phyloP scores from a whole-genome alignment of 768 basidiomycete species.

The Naematelia encephala region DNA sequence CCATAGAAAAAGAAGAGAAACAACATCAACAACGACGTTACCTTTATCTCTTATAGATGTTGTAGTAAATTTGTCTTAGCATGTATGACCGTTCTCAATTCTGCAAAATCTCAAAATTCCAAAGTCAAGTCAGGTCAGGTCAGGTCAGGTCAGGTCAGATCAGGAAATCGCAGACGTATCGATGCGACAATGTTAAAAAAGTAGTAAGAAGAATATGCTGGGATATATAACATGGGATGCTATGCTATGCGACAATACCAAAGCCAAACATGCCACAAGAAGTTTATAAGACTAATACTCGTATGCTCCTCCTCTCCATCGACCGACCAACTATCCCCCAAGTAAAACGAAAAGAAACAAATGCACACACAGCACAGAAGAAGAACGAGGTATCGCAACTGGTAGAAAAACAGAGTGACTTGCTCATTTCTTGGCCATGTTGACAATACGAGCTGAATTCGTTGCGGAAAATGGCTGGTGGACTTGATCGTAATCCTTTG shows the following conservation, averaged over 20 bases:
- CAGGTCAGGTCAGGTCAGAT: too few relatives aligned
- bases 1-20: too few relatives aligned
- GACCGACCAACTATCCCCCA: background rate
- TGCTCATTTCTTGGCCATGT: conserved; percentile 11
- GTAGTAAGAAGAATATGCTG: background rate
- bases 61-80: too few relatives aligned
- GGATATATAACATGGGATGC: background rate
- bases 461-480: conserved; percentile 29
- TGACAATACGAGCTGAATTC: conserved; percentile 24
- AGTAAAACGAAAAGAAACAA: background rate
- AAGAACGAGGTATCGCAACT: background rate
- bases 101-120: too few relatives aligned
- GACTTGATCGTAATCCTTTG: conserved; percentile 43
- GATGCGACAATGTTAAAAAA: background rate
- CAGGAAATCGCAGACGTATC: too few relatives aligned
- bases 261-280: background rate
- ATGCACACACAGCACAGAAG: background rate
- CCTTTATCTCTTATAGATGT: too few relatives aligned
- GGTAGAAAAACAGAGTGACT: background rate
- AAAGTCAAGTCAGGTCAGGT: too few relatives aligned
- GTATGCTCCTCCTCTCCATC: background rate
- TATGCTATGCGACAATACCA: background rate
- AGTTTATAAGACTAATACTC: background rate
- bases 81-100: too few relatives aligned
- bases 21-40: too few relatives aligned